Base-by-base conservation (phyloP, 2,329 filamentous ascomycete genomes). In the Diaporthe longicolla region DNA sequence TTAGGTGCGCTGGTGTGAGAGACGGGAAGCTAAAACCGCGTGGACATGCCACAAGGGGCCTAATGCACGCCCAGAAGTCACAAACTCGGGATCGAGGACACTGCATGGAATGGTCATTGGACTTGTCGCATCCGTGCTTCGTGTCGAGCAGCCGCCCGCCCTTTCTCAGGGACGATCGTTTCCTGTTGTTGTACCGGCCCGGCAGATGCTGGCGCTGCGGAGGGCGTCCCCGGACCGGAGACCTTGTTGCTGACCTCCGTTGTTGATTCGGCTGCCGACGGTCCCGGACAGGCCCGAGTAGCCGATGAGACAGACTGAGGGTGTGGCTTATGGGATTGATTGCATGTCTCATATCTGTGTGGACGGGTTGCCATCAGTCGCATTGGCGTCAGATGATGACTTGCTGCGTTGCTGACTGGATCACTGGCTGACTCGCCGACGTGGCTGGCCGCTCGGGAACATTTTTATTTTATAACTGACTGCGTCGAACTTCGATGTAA, bases 31-130 rank as follows among this genome's bases (percentile, higher is more conserved):
- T 45, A 52, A 63, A 43, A 37, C 15, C 68, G 72, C 35, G 2
- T 74, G 68, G 26, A 72, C 57, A 54, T 71, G 37, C 72, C 68
- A n/a, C 37, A 74, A 66, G 10, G 21, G 50, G 68, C 17, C 48
- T 72, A 66, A 74, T 37, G 50, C 69, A 52, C 52, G 15, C 54
- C 29, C 29, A 32, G 29, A 48, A 10, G n/a, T 29, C 32, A 54
- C 50, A 48, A 58, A 24, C 26, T 35, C 66, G 43, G n/a, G 52
- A 48, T 19, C 3, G 29, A 5, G 29, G 29, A 32, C 29, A 32
- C n/a, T 3, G 26, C 10, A 15, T 48, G 7, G 54, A 37, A 17
- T 29, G 54, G 26, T 35, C 40, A 32, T 59, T 70, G 19, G 61
- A 29, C 21, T 32, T 37, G n/a, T 29, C 43, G 40, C 45, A 35